Base-by-base conservation (phyloP, 1,139 yeast genomes). In the Yamadazyma atmosphaerica region DNA sequence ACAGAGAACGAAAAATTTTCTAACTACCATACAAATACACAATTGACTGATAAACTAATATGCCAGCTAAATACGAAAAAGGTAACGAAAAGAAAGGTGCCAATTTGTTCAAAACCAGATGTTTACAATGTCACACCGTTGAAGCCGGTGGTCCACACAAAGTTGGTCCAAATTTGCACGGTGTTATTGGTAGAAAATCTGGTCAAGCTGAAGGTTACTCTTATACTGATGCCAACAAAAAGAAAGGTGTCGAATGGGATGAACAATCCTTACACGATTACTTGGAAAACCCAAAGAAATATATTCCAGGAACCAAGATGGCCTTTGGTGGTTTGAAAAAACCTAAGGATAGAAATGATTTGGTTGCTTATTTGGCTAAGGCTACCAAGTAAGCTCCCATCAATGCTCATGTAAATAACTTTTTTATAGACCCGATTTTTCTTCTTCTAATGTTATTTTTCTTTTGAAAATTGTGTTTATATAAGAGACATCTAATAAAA, bases 251-350 rank as follows among this genome's bases (percentile, higher is more conserved):
- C 51, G 59, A 43, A 47, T 92, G 98, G 98, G 56, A 63, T 53
- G 94, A 83, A 64, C 92, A 89, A 66, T 80, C 89, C 69, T 80
- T 92, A 85, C 79, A 84, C 58, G 96, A 86, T 69, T 92, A 92
- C 83, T 83, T 92, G 72, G 95, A 86, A 75, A 94, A 92, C 87
- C 98, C 98, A 77, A 92, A 92, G 95, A 92, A 92, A 79, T 92
- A 89, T 79, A 89, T 92, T 58, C 98, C 98, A 64, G 98, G 98
- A 73, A 92, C 98, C 77, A 92, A 92, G 85, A 92, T 92, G 98
- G 98, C 98, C 53, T 92, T 92, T 62, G 98, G 97, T 77, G 98
- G 98, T 76, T 83, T 92, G 73, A 92, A 92, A 92, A 92, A 92
- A 83, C 83, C 90, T 54, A 92, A 89, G 86, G 98, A 92, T 80